Evolutionary conservation across 1,139 yeast species (phyloP), one percentile per base, ranked within the genome.

Genomic region (Yamadazyma jaroonii): DNA sequence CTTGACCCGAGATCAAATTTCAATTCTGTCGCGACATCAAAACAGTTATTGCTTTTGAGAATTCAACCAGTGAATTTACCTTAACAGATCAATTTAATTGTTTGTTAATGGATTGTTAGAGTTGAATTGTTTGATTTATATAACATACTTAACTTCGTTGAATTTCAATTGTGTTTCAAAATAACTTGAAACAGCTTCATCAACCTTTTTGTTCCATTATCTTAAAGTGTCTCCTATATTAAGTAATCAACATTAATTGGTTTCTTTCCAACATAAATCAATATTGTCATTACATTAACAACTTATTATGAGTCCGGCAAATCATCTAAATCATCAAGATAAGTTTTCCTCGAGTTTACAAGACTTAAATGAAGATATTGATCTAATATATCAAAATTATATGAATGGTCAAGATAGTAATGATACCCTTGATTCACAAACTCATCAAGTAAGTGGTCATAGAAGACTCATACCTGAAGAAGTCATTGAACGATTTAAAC

Each of bases 361-460:
- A 14, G 40, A 33, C 21, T 63, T 41, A 52, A 57, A 37, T 32
- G 52, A 53, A 32, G 72, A 68, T 40, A 47, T 69, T 35, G 64
- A 65, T 42, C 50, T 51, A 34, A 67, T 69, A 27, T 69, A 67
- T 50, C 53, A 61, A 42, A 51, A 54, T 34, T 61, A 66, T 49
- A 46, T 49, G 21, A 34, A 38, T 12, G 35, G 43, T 34, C 36
- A 41, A 20, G 41, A 39, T 17, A 61, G 67, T 31, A 49, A 49
- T 12, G 67, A 63, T 23, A 63, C 71, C 4, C 54, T 68, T 21
- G 72, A 66, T 40, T 56, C 63, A 3, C 43, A 45, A 13, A 33
- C 43, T 12, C 31, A 48, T 35, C 39, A 40, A 13, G 45, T 21
- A 6, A 41, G 37, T 29, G 40, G 29, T 10, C 9, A 31, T 8